These are phyloP conservation scores for Psilocybe azurescens DNA, from an alignment of 768 basidiomycete genomes.

Conservation along the genomic window DNA sequence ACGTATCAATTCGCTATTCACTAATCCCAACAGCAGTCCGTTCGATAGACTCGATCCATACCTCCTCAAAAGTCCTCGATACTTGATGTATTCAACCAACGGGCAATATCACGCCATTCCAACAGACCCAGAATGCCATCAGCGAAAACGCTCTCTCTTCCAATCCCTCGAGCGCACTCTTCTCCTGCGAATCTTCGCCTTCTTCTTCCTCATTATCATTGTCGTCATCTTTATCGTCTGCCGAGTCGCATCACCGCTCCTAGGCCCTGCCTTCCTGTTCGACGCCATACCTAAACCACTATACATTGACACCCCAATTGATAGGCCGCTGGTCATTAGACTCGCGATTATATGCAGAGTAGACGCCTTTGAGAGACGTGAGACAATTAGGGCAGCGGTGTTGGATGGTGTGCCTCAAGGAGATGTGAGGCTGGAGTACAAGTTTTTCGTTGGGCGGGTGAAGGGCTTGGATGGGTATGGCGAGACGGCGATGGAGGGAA, in stretches of 20 bases:
- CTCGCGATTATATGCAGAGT: constrained; percentile 6
- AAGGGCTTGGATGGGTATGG: background rate
- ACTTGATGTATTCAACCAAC: too few species aligned
- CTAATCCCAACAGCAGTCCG: too few species aligned
- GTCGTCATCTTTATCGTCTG: background rate
- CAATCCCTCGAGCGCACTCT: too few species aligned
- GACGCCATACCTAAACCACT: background rate
- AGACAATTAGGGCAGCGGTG: constrained; percentile 1
- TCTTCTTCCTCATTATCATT: background rate
- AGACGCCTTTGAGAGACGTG: constrained; percentile 2
- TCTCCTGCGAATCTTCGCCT: too few species aligned
- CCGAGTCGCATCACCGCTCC: background rate
- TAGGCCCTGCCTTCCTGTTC: background rate
- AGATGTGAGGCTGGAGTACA: constrained; percentile 9
- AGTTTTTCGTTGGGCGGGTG: constrained; percentile 3
- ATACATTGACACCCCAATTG: background rate
- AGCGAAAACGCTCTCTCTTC: too few species aligned
- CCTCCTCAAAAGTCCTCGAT: too few species aligned
- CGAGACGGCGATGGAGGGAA: background rate
- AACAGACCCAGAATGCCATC: too few species aligned
- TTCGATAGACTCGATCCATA: too few species aligned
- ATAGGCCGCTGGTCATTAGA: constrained; percentile 1
- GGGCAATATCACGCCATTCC: too few species aligned
- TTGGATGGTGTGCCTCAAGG: background rate
- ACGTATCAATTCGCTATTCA: too few species aligned